These are phyloP conservation scores for Aspergillus phoenicis DNA, from an alignment of 2,329 filamentous ascomycete genomes.

Conservation along the genomic window DNA sequence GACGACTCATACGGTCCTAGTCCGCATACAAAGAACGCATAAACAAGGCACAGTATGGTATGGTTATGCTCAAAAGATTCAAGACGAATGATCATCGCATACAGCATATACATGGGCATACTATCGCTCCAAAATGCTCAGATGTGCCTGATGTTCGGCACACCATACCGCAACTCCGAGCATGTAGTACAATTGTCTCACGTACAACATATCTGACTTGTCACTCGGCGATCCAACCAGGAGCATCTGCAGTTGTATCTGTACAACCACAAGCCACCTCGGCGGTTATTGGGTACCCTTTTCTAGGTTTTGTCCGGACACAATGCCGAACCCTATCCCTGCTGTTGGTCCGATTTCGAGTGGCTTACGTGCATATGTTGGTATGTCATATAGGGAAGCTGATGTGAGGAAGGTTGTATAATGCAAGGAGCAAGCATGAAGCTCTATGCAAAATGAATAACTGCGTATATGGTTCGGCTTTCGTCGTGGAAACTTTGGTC, in stretches of 20 bases:
- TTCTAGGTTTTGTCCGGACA: neutral
- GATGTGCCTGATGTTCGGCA: neutral
- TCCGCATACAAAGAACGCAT: neutral
- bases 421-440: neutral
- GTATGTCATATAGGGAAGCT: neutral
- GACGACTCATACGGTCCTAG: neutral
- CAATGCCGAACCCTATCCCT: neutral
- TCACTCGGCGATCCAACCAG: neutral
- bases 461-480: neutral
- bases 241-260: neutral
- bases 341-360: neutral
- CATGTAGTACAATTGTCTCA: neutral
- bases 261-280: neutral
- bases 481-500: no score
- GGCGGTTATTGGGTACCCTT: neutral
- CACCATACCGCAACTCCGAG: neutral
- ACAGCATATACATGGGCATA: neutral
- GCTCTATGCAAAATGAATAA: neutral
- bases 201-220: conserved; percentile 1
- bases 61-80: neutral
- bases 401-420: neutral
- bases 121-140: neutral
- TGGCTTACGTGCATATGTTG: neutral
- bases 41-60: neutral
- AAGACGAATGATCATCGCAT: neutral